A percentile compares a stretch with the other conserved stretches of the same genome.
phyloP scores from a whole-genome alignment of 2,329 filamentous ascomycete species.

The Exophiala sp. region DNA sequence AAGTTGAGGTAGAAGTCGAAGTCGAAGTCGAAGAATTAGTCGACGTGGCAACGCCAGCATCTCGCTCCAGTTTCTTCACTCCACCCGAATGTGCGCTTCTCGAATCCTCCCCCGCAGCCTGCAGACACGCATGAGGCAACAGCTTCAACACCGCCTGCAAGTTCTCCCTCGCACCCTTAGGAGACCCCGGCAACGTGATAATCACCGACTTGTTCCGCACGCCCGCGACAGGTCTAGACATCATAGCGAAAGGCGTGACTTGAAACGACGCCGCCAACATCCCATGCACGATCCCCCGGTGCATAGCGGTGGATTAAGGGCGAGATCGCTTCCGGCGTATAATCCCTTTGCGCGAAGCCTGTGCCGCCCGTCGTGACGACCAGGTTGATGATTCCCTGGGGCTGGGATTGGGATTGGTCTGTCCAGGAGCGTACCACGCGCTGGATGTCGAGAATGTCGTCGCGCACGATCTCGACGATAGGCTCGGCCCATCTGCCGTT shows the following conservation, averaged over 20 bases:
- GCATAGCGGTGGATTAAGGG: slow-evolving; percentile 78
- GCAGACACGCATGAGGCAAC: slow-evolving; percentile 89
- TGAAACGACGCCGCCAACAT: slow-evolving; percentile 81
- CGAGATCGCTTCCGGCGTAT: slow-evolving; percentile 83
- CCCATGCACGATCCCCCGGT: slow-evolving; percentile 81
- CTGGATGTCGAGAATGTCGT: slow-evolving; percentile 70
- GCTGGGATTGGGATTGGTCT: slow-evolving; percentile 52
- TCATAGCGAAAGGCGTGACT: slow-evolving; percentile 92
- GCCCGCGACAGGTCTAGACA: slow-evolving; percentile 89
- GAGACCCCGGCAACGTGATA: slow-evolving; percentile 85
- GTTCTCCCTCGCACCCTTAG: slow-evolving; percentile 92
- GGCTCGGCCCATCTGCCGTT: slow-evolving; percentile 65
- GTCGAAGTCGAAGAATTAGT: slow-evolving; percentile 11
- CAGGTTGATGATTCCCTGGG: slow-evolving; percentile 51
- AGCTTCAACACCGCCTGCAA: slow-evolving; percentile 80
- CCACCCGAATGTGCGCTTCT: slow-evolving; percentile 73
- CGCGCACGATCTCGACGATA: slow-evolving; percentile 69
- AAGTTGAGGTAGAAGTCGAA: slow-evolving; percentile 10
- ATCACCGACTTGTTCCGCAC: slow-evolving; percentile 76
- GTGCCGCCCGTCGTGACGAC: slow-evolving; percentile 88
- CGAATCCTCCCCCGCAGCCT: slow-evolving; percentile 78
- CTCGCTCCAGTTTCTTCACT: slow-evolving; percentile 72
- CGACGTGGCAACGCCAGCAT: slow-evolving; percentile 58
- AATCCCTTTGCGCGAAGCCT: slow-evolving; percentile 78
- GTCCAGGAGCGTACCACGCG: slow-evolving; percentile 65